phyloP scores from a whole-genome alignment of 139 green algal species.

The Haematococcus sp. region DNA sequence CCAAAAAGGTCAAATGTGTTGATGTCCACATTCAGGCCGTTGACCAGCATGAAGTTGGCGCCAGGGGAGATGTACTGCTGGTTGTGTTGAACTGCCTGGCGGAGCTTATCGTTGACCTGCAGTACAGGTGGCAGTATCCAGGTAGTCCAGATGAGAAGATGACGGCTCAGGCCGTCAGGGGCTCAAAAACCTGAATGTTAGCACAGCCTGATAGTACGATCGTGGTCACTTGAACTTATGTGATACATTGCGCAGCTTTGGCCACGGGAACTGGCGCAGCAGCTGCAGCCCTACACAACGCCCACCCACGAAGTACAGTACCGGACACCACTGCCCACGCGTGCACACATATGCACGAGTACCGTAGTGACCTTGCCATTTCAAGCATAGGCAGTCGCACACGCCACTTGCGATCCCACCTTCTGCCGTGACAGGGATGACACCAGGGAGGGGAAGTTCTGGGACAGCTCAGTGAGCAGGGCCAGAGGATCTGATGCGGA shows the following conservation, averaged over 20 bases:
- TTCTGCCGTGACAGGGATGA: conserved; percentile 56
- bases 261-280: too few species aligned
- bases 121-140: neutral
- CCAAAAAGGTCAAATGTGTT: conserved; percentile 65
- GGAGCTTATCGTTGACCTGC: conserved; percentile 39
- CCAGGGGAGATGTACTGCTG: conserved; percentile 48
- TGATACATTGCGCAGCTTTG: too few species aligned
- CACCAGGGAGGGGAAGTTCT: conserved; percentile 86
- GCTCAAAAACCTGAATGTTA: neutral
- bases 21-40: conserved; percentile 67
- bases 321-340: too few species aligned
- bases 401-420: too few species aligned
- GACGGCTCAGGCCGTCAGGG: neutral
- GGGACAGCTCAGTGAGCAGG: conserved; percentile 72
- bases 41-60: conserved; percentile 71
- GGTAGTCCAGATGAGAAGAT: neutral
- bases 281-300: too few species aligned
- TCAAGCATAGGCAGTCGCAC: too few species aligned
- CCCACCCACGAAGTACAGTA: too few species aligned
- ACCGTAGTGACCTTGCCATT: too few species aligned
- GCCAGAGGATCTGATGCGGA: conserved; percentile 70
- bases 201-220: too few species aligned
- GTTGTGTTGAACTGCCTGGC: conserved; percentile 25
- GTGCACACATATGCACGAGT: too few species aligned
- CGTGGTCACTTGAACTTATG: too few species aligned